Evolutionary conservation across 169 alveolate species (phyloP).

Genomic region (Plasmodium knowlesi): DNA sequence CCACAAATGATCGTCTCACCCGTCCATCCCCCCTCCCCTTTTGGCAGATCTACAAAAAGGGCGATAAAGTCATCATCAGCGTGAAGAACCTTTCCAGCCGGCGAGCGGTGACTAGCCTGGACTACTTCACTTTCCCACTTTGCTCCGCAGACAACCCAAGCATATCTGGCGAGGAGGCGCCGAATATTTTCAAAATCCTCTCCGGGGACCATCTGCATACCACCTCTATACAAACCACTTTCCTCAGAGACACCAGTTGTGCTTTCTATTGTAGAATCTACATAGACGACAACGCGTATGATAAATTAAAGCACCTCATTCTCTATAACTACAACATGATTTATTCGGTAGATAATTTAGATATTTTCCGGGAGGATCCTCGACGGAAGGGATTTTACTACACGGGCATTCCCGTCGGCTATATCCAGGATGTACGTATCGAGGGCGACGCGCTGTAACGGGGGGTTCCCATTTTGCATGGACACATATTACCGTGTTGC

Average conservation of each 20-base stretch:
- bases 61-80: conserved; percentile 44
- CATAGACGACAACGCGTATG: conserved; percentile 37
- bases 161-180: conserved; percentile 1
- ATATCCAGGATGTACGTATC: conserved; percentile 22
- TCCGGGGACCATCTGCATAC: conserved; percentile 40
- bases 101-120: conserved; percentile 57
- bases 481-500: no score
- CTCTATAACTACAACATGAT: conserved; percentile 48
- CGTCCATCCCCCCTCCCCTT: not conserved
- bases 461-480: no score
- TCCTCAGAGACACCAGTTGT: conserved; percentile 31
- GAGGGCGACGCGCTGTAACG: no score
- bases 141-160: conserved; percentile 29
- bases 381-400: conserved; percentile 40
- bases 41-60: conserved; percentile 17
- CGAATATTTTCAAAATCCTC: conserved; percentile 58
- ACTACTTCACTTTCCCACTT: conserved; percentile 52
- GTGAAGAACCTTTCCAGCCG: conserved; percentile 64
- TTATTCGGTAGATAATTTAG: conserved; percentile 41
- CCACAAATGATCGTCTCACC: no score
- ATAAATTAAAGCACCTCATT: conserved; percentile 38
- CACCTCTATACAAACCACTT: conserved; percentile 38
- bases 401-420: conserved; percentile 68
- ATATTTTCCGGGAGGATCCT: conserved; percentile 50
- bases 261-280: conserved; percentile 37